A percentile compares a stretch with the other conserved stretches of the same genome.
Conservation (phyloP, 23 red algal species). For the Gracilaria domingensis region DNA sequence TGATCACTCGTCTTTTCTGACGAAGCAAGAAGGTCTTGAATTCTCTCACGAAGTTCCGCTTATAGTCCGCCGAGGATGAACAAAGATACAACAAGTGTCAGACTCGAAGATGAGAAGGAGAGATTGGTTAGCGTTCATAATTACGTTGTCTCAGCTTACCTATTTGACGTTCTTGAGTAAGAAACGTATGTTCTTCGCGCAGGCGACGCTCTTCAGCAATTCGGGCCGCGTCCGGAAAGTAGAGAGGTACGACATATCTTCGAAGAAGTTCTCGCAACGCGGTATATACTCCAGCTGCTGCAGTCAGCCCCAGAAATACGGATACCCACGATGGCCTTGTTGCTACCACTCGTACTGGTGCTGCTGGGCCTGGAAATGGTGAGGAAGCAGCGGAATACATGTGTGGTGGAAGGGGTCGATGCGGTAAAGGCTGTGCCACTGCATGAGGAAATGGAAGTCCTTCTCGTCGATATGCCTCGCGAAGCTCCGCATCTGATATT, state of each 20-base stretch:
- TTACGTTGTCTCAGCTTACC: constrained; percentile 3
- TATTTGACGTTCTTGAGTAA: constrained; percentile 44
- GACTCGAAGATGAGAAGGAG: neutral
- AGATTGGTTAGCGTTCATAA: neutral
- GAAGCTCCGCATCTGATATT: constrained; percentile 61
- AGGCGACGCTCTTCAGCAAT: constrained; percentile 39
- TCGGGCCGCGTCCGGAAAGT: constrained; percentile 76
- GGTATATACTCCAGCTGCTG: constrained; percentile 66
- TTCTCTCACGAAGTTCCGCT: constrained; percentile 54
- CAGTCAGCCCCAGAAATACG: constrained; percentile 42
- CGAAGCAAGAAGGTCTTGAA: constrained; percentile 48
- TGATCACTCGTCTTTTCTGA: constrained; percentile 47
- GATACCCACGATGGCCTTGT: constrained; percentile 61
- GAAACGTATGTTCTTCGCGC: constrained; percentile 51
- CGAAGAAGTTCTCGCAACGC: constrained; percentile 66
- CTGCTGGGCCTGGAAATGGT: constrained; percentile 15
- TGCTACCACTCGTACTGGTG: neutral
- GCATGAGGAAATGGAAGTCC: constrained; percentile 63
- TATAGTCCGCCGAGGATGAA: neutral
- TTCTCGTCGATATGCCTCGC: constrained; percentile 62
- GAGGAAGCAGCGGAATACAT: neutral
- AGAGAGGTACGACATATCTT: constrained; percentile 72
- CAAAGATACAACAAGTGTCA: neutral
- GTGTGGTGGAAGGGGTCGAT: constrained; percentile 7
- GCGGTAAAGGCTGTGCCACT: neutral